phyloP scores from a whole-genome alignment of 257 asterid species.

The Lithospermum erythrorhizon region DNA sequence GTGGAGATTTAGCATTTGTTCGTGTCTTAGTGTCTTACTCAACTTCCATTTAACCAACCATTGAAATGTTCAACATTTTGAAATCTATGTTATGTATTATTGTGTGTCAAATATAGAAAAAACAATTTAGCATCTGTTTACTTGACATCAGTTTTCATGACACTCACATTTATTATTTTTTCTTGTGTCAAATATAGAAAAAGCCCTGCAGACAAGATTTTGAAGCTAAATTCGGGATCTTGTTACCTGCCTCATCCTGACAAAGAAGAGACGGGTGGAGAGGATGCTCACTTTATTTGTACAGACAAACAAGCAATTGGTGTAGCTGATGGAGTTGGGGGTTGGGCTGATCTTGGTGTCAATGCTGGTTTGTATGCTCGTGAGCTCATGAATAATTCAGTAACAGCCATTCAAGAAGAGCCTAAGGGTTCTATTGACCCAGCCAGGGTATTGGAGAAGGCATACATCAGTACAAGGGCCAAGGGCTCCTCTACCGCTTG shows the following conservation, averaged over 20 bases:
- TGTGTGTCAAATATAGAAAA: too few species aligned
- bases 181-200: constrained; percentile 37
- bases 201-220: constrained; percentile 25
- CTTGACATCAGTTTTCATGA: neutral
- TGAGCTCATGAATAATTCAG: constrained; percentile 80
- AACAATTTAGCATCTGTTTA: too few species aligned
- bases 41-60: too few species aligned
- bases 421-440: constrained; percentile 80
- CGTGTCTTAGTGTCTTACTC: too few species aligned
- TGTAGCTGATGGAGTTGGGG: constrained; percentile 97
- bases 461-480: constrained; percentile 23
- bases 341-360: constrained; percentile 91
- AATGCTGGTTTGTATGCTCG: constrained; percentile 80
- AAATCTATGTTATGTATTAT: too few species aligned
- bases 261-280: constrained; percentile 95
- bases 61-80: too few species aligned
- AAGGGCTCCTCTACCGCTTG: constrained; percentile 1
- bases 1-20: too few species aligned
- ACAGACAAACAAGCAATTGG: constrained; percentile 70
- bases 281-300: constrained; percentile 93
- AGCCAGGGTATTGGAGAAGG: constrained; percentile 79
- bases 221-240: constrained; percentile 81
- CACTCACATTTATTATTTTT: neutral
- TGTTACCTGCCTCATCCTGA: constrained; percentile 94
- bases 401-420: constrained; percentile 57